Evolutionary conservation across 2,329 filamentous ascomycete species (phyloP), one percentile per base, ranked within the genome.

Genomic region (Trichoderma sp.): DNA sequence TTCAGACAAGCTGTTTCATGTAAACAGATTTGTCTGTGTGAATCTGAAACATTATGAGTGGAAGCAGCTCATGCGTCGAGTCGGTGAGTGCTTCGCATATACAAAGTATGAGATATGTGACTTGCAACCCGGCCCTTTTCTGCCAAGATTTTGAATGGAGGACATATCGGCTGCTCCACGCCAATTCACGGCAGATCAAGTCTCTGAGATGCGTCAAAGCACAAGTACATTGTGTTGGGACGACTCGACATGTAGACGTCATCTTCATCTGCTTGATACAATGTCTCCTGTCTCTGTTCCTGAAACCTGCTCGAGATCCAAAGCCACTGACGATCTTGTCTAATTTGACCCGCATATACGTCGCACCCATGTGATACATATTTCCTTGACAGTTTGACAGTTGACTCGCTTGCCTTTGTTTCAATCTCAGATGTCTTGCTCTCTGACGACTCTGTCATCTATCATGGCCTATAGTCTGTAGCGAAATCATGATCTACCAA

Each of bases 401-500:
- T 53, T 24, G n/a, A 27, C n/a, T 35, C 14, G 9, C 27, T 31
- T 31, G n/a, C 14, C 12, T 21, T 64, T 64, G 59, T 64, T 53
- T 64, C 68, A 53, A 12, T 60, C 18, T n/a, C 31, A 45, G 18
- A 50, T 56, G 45, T n/a, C n/a, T 66, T 29, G 18, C 33, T 31
- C 3, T 21, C 16, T 18, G 62, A 31, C 66, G 35, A 33, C 9
- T 64, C 11, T n/a, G 16, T 24, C 38, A 65, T 16, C 31, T 27
- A 24, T 24, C 41, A 59, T 41, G n/a, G 29, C 33, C 6, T 53
- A 35, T 41, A 6, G 4, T n/a, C 27, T 11, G 71, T 66, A 74
- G 62, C 71, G 71, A 74, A 29, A 74, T 66, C 45, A 60, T 27
- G 71, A 66, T 66, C 71, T 66, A 6, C 71, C 63, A 33, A 66